These are phyloP conservation scores for Euclidium syriacum DNA, from an alignment of 345 rosid genomes.

Conservation along the genomic window DNA sequence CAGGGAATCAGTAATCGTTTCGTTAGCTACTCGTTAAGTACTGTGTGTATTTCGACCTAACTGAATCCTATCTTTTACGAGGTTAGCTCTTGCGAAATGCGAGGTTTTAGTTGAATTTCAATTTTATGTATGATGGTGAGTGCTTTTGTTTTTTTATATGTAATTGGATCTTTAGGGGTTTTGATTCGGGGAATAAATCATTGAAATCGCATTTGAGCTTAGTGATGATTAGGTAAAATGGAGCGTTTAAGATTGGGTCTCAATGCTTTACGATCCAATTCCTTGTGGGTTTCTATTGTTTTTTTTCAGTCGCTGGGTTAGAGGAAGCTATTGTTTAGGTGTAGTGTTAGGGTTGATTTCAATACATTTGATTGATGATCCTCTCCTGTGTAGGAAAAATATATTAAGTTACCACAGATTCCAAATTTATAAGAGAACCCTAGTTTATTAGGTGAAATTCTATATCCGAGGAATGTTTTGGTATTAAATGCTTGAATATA, in stretches of 20 bases:
- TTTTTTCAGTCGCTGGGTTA: not conserved
- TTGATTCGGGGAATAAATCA: slow-evolving; percentile 1
- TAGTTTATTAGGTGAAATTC: not conserved
- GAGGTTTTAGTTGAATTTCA: slow-evolving; percentile 5
- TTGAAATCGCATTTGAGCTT: slow-evolving; percentile 1
- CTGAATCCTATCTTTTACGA: slow-evolving; percentile 16
- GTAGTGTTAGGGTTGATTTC: not conserved
- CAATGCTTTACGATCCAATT: slow-evolving; percentile 5
- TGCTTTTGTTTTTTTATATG: not conserved
- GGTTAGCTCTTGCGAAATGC: slow-evolving; percentile 21
- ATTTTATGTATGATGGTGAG: not conserved
- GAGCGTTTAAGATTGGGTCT: not conserved
- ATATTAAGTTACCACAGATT: not conserved
- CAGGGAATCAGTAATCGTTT: not conserved
- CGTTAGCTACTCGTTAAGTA: slow-evolving; percentile 9
- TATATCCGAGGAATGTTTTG: not conserved
- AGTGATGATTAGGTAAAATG: not conserved
- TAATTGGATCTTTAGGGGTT: slow-evolving; percentile 27
- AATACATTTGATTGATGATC: not conserved
- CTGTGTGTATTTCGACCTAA: slow-evolving; percentile 6
- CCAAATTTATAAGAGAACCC: not conserved
- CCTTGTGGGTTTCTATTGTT: not conserved
- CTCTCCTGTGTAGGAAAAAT: not conserved
- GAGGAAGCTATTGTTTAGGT: not conserved
- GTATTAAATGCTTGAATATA: not conserved